These are phyloP conservation scores for Termitomyces sp. DNA, from an alignment of 768 basidiomycete genomes.

Conservation along the genomic window DNA sequence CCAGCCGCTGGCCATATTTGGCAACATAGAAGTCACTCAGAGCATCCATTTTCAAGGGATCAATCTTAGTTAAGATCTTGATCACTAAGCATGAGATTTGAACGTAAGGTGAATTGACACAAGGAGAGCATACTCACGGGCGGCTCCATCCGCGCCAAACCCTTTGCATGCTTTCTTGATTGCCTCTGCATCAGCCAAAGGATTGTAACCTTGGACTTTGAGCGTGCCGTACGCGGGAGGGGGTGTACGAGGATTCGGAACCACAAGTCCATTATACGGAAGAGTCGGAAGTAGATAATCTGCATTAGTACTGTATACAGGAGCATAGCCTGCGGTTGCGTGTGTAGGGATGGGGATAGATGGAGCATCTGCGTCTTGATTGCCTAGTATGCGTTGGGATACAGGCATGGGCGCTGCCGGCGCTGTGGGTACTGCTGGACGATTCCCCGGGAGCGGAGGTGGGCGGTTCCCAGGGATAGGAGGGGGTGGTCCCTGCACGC, in stretches of 20 bases:
- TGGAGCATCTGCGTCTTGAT: conserved; percentile 9
- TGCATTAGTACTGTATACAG: not conserved
- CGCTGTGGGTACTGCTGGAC: not conserved
- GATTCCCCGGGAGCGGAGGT: conserved; percentile 9
- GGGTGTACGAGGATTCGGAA: conserved; percentile 25
- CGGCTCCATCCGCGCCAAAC: conserved; percentile 23
- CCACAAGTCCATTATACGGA: conserved; percentile 20
- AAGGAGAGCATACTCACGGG: conserved; percentile 16
- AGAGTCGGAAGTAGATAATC: not conserved
- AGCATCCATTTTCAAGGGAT: conserved; percentile 28
- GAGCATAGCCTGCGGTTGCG: not conserved
- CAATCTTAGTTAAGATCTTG: conserved; percentile 21
- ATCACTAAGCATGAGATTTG: conserved; percentile 19
- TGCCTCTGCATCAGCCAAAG: conserved; percentile 23
- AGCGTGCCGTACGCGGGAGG: conserved; percentile 12
- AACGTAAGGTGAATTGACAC: not conserved
- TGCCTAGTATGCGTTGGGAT: not conserved
- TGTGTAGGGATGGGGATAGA: not conserved
- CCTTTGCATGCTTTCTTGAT: conserved; percentile 24
- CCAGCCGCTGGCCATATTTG: conserved; percentile 24
- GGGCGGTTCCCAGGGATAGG: conserved; percentile 11
- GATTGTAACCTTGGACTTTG: conserved; percentile 29
- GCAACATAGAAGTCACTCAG: conserved; percentile 25
- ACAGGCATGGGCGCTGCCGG: not conserved
- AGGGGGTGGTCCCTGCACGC: conserved; percentile 6